Percentiles rank a stretch among this genome's conserved stretches.
These are phyloP conservation scores for Dimargaris cristalligena DNA, from an alignment of 192 early-diverging fungal genomes.

Conservation along the genomic window DNA sequence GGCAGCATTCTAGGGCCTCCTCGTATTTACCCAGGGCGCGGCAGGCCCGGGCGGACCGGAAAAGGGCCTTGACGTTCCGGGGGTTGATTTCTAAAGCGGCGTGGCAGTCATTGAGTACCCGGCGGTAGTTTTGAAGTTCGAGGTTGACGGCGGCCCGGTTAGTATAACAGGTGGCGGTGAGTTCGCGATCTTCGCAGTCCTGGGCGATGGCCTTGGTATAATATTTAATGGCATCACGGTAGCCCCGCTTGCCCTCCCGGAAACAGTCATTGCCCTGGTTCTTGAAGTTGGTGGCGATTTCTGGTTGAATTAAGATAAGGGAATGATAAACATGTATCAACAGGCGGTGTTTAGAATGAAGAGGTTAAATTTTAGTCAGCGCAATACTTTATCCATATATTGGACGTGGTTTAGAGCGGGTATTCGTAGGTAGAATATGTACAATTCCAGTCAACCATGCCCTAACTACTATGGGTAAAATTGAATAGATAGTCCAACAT, in stretches of 20 bases:
- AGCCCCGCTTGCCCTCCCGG: conserved; percentile 36
- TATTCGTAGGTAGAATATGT: no score
- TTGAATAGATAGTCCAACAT: no score
- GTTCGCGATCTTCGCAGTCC: conserved; percentile 46
- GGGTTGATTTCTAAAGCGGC: conserved; percentile 61
- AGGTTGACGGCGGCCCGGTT: conserved; percentile 91
- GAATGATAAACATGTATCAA: no score
- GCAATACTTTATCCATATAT: no score
- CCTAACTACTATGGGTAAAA: no score
- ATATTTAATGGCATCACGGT: conserved; percentile 58
- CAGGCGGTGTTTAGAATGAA: no score
- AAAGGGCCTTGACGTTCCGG: conserved; percentile 83
- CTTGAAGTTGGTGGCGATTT: conserved; percentile 84
- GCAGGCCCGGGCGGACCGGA: conserved; percentile 72
- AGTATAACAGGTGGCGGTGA: conserved; percentile 63
- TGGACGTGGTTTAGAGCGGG: no score
- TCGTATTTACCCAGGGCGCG: conserved; percentile 56
- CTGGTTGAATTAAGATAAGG: no score
- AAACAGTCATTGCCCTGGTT: conserved; percentile 91
- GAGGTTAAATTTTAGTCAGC: no score
- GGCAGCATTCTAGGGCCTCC: conserved; percentile 77
- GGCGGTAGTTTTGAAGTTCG: conserved; percentile 69
- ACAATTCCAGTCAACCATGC: no score
- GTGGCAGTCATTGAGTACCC: conserved; percentile 77
- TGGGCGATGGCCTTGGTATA: conserved; percentile 77